Evolutionary conservation across 306 rosid species (phyloP).

Genomic region (Sechiopsis laciniata): DNA sequence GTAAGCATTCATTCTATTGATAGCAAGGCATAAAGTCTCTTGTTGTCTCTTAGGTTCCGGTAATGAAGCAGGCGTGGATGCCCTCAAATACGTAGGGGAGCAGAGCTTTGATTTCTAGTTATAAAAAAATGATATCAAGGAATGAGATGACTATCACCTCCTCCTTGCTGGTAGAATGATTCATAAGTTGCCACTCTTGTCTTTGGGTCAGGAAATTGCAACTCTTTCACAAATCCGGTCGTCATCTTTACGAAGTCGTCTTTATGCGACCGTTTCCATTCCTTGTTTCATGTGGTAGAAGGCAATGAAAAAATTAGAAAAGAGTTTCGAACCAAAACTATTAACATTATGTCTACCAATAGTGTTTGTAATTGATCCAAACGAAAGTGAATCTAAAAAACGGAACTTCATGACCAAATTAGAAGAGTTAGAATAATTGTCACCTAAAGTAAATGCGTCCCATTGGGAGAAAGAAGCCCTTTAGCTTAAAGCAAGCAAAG

Average conservation of each 20-base stretch:
- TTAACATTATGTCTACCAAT: not conserved
- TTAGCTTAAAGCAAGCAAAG: too few species aligned
- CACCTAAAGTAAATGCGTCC: too few species aligned
- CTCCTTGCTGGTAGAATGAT: constrained; percentile 47
- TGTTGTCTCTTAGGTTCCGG: too few species aligned
- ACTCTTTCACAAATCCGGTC: constrained; percentile 44
- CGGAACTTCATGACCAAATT: too few species aligned
- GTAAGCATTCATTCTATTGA: not conserved
- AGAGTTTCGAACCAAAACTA: too few species aligned
- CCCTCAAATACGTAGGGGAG: too few species aligned
- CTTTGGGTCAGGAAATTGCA: constrained; percentile 64
- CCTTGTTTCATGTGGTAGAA: constrained; percentile 33
- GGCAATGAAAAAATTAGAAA: constrained; percentile 1
- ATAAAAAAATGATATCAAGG: constrained; percentile 25
- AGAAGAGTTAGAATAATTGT: too few species aligned
- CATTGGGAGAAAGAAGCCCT: too few species aligned
- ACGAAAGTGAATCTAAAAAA: too few species aligned
- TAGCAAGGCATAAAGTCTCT: too few species aligned
- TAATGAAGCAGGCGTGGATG: too few species aligned
- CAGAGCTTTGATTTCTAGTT: too few species aligned
- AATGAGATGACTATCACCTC: constrained; percentile 27
- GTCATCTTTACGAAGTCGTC: constrained; percentile 74
- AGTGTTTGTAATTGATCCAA: not conserved
- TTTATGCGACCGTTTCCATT: constrained; percentile 57
- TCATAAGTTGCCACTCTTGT: constrained; percentile 68